These are phyloP conservation scores for Suhomyces xylopsoci DNA, from an alignment of 805 yeast species.

Conservation along the genomic window DNA sequence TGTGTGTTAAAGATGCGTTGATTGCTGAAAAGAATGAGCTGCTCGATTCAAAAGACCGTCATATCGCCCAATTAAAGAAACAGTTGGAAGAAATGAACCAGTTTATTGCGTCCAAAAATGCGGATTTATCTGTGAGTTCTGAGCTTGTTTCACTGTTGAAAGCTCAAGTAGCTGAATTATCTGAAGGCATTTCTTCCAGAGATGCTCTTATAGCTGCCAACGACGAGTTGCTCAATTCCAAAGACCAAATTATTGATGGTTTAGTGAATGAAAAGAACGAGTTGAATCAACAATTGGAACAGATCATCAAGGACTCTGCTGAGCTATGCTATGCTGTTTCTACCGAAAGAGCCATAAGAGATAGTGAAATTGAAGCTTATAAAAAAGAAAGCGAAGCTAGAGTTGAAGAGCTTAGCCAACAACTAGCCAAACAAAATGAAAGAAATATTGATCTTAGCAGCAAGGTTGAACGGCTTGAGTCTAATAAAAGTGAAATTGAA, in stretches of 20 bases:
- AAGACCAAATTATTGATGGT: neutral
- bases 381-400: neutral
- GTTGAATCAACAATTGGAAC: neutral
- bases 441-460: conserved; percentile 2
- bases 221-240: neutral
- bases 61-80: neutral
- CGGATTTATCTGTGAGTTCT: neutral
- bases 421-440: conserved; percentile 4
- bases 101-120: neutral
- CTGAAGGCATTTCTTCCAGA: neutral
- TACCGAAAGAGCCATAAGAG: neutral
- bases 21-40: conserved; percentile 4
- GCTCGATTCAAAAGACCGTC: conserved; percentile 3
- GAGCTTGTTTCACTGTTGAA: neutral
- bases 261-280: neutral
- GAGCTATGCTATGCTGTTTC: neutral
- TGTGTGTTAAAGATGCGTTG: neutral
- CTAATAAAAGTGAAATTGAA: neutral
- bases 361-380: neutral
- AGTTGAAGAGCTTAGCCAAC: neutral
- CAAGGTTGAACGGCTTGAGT: conserved; percentile 1
- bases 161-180: neutral
- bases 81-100: neutral
- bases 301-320: neutral
- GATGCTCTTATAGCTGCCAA: neutral